Conservation (phyloP, 1,284 basidiomycete species). For the Ustilago esculenta region DNA sequence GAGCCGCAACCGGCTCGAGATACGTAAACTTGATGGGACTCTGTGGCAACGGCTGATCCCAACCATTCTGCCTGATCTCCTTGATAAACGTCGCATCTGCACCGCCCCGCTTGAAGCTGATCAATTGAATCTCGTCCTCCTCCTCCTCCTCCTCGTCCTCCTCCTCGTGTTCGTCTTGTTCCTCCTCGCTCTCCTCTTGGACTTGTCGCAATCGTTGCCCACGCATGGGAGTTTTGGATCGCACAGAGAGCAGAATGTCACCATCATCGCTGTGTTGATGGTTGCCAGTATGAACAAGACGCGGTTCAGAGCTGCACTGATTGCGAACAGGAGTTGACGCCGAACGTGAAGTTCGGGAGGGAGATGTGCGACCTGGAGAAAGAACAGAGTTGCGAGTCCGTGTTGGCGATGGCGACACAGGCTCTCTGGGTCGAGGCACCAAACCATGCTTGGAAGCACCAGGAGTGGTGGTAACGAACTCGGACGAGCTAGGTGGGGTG, state of each 20-base stretch:
- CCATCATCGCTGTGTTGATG: constrained; percentile 12
- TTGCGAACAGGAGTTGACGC: constrained; percentile 11
- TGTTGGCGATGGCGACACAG: constrained; percentile 43
- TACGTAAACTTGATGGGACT: constrained; percentile 47
- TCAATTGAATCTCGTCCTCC: constrained; percentile 35
- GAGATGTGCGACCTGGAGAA: constrained; percentile 18
- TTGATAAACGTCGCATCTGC: constrained; percentile 44
- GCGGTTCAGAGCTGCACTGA: constrained; percentile 6
- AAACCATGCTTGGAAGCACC: constrained; percentile 11
- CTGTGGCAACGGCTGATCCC: constrained; percentile 31
- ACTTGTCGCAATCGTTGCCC: constrained; percentile 7
- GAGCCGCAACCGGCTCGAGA: constrained; percentile 21
- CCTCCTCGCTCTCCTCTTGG: constrained; percentile 10
- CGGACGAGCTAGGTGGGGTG: constrained; percentile 39
- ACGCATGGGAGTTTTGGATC: constrained; percentile 7
- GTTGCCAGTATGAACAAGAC: constrained; percentile 1
- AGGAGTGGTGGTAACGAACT: constrained; percentile 31
- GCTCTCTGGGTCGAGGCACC: constrained; percentile 21
- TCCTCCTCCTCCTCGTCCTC: constrained; percentile 24
- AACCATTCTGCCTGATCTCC: constrained; percentile 44
- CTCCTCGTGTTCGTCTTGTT: too few relatives aligned
- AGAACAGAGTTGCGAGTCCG: constrained; percentile 15
- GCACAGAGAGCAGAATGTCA: constrained; percentile 3
- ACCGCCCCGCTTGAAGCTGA: constrained; percentile 36
- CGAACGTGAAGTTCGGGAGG: constrained; percentile 5